phyloP scores from a whole-genome alignment of 192 early-diverging fungal species.

The Rhizoclosmatium globosum region DNA sequence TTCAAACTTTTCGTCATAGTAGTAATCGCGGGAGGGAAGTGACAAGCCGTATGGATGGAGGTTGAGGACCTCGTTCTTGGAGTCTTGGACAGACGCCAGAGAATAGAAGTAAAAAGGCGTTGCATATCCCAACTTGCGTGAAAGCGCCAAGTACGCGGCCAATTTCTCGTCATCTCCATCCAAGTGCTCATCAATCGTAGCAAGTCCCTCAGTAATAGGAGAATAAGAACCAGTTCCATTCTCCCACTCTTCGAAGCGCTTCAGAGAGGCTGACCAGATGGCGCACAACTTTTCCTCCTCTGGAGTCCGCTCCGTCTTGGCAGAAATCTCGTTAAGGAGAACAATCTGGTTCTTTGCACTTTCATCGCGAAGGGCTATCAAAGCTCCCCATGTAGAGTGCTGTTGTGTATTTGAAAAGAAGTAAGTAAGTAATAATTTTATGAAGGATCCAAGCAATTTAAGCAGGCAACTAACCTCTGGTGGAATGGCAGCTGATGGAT shows the following conservation, averaged over 20 bases:
- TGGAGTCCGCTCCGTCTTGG: neutral
- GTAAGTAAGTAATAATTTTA: neutral
- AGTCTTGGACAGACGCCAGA: constrained; percentile 1
- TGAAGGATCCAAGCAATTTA: no score
- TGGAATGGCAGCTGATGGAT: constrained; percentile 12
- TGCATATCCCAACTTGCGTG: neutral
- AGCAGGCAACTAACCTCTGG: constrained; percentile 1
- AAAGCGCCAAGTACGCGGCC: constrained; percentile 11
- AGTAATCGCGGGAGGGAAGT: constrained; percentile 24
- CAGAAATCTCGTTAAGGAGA: constrained; percentile 8
- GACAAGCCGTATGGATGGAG: constrained; percentile 2
- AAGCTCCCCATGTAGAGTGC: constrained; percentile 14
- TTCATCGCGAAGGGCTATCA: constrained; percentile 20
- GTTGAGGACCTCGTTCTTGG: neutral
- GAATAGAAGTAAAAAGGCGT: constrained; percentile 4
- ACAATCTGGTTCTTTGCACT: constrained; percentile 24
- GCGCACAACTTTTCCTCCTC: constrained; percentile 11
- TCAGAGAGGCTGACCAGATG: constrained; percentile 26
- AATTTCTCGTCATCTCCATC: neutral
- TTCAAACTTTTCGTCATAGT: constrained; percentile 28
- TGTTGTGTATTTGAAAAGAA: neutral
- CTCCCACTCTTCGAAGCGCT: constrained; percentile 18
- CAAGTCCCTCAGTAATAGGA: constrained; percentile 1
- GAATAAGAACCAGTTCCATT: neutral
- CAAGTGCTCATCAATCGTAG: neutral